Evolutionary conservation across 2,329 filamentous ascomycete genomes (phyloP).

Genomic region (Grosmannia penicillata): DNA sequence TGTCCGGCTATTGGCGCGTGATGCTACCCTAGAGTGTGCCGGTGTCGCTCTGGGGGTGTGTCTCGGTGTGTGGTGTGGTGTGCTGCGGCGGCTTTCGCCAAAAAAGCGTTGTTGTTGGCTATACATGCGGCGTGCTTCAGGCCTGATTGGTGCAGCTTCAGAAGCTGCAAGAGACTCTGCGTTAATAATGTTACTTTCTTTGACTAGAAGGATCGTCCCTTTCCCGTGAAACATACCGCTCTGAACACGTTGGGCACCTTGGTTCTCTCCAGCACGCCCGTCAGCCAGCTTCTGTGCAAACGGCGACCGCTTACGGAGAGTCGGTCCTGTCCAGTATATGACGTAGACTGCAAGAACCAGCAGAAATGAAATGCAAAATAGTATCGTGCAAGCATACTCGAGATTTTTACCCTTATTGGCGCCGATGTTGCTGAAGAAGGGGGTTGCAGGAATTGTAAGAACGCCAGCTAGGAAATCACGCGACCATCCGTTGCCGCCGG

Average conservation of each 20-base stretch:
- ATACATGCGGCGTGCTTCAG: not conserved
- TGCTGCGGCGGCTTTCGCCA: not conserved
- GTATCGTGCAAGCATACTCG: slow-evolving; percentile 47
- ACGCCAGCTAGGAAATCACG: slow-evolving; percentile 61
- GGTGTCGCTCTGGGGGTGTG: not conserved
- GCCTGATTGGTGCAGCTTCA: not conserved
- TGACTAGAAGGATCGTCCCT: too few species aligned
- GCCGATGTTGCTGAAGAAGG: slow-evolving; percentile 46
- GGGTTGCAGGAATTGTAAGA: slow-evolving; percentile 51
- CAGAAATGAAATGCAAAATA: slow-evolving; percentile 45
- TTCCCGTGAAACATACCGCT: too few species aligned
- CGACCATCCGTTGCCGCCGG: slow-evolving; percentile 61
- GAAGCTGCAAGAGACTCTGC: too few species aligned
- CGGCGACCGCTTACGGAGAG: slow-evolving; percentile 42
- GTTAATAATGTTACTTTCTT: too few species aligned
- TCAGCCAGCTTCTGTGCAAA: slow-evolving; percentile 48
- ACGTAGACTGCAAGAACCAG: slow-evolving; percentile 49
- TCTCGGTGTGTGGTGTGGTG: not conserved
- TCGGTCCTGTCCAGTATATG: slow-evolving; percentile 51
- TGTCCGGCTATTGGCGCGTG: not conserved
- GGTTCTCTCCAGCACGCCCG: not conserved
- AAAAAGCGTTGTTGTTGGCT: slow-evolving; percentile 1
- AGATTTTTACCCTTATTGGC: slow-evolving; percentile 30
- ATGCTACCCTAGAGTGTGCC: not conserved
- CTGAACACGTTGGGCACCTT: not conserved